These are phyloP conservation scores for Annona cherimola DNA, from an alignment of 164 flowering plant genomes.

Conservation along the genomic window DNA sequence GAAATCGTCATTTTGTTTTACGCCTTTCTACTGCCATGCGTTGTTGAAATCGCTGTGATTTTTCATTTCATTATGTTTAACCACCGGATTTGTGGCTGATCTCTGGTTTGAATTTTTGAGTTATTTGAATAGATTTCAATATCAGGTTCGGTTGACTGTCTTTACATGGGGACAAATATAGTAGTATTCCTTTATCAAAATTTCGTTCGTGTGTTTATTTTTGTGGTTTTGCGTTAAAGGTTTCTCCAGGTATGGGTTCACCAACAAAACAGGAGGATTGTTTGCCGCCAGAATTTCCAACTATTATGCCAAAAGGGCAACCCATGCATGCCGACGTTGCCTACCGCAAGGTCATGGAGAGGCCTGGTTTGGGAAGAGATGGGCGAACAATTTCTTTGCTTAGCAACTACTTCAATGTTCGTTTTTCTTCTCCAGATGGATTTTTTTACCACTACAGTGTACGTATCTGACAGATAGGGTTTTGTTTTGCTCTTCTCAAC, in stretches of 20 bases:
- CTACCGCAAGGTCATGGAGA: constrained; percentile 49
- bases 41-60: background rate
- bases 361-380: constrained; percentile 53
- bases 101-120: background rate
- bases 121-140: background rate
- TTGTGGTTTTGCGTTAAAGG: background rate
- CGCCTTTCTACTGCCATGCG: background rate
- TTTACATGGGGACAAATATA: background rate
- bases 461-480: constrained; percentile 19
- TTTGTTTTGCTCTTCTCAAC: background rate
- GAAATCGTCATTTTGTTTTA: background rate
- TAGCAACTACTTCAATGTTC: constrained; percentile 79
- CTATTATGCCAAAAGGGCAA: constrained; percentile 47
- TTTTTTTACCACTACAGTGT: constrained; percentile 83
- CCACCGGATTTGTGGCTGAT: background rate
- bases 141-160: background rate
- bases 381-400: constrained; percentile 56
- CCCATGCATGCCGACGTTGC: constrained; percentile 33
- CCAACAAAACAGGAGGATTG: background rate
- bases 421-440: constrained; percentile 44
- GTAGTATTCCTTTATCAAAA: background rate
- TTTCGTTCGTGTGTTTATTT: background rate
- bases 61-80: background rate
- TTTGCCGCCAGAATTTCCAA: constrained; percentile 45
- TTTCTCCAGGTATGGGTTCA: background rate